phyloP scores from a whole-genome alignment of 225 moss, liverwort and hornwort species.

The Ulota crispa region DNA sequence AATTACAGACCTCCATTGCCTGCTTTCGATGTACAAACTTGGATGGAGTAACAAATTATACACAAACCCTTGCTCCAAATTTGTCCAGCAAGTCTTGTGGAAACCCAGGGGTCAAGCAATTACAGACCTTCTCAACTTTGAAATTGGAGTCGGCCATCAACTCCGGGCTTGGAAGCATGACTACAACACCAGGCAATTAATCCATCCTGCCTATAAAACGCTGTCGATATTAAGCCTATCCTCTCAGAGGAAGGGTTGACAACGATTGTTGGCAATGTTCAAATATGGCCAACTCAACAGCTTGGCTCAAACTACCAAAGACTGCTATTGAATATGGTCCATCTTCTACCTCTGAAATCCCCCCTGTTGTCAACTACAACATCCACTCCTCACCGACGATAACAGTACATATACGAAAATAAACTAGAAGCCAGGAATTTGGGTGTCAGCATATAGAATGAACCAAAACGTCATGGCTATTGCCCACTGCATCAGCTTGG shows the following conservation, averaged over 20 bases:
- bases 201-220: background rate
- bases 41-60: slow-evolving; percentile 4
- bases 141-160: slow-evolving; percentile 9
- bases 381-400: background rate
- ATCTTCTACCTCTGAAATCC: slow-evolving; percentile 4
- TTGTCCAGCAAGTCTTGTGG: slow-evolving; percentile 19
- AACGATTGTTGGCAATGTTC: slow-evolving; percentile 35
- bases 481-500: slow-evolving; percentile 30
- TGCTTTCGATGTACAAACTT: slow-evolving; percentile 40
- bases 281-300: slow-evolving; percentile 25
- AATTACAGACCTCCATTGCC: slow-evolving; percentile 17
- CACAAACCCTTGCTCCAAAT: slow-evolving; percentile 11
- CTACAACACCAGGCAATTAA: slow-evolving; percentile 9
- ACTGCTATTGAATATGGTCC: background rate
- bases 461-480: background rate
- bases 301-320: slow-evolving; percentile 17
- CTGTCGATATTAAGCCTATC: slow-evolving; percentile 16
- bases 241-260: slow-evolving; percentile 14
- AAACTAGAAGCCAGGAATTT: slow-evolving; percentile 16
- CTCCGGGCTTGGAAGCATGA: slow-evolving; percentile 23
- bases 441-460: background rate
- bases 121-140: slow-evolving; percentile 14
- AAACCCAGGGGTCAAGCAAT: background rate
- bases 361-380: slow-evolving; percentile 19
- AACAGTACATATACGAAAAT: slow-evolving; percentile 23